Base-by-base conservation (phyloP, 768 basidiomycete genomes). In the Amanita pseudoporphyria region DNA sequence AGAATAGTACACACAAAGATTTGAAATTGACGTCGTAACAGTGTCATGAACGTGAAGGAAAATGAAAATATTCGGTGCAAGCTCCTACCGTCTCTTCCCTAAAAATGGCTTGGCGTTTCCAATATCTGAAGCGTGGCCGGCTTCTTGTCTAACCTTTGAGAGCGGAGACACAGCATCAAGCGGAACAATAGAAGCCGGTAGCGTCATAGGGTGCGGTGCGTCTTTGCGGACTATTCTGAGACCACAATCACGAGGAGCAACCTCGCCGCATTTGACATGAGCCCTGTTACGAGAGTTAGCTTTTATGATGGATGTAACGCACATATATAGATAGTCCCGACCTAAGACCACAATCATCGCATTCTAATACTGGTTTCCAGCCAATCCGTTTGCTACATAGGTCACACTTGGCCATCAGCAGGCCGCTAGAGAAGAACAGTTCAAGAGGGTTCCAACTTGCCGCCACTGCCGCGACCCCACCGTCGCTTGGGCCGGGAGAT, bases 251-350 rank as follows among this genome's bases (percentile, higher is more conserved):
- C 74, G 70, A 9, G 89, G 88, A 10, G 89, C 88, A 40, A 77
- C 58, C 60, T 93, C 89, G 14, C 88, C 89, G 57, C 90, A 93
- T 61, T 89, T 90, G 54, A 87, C 73, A 60, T 93, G 89, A n/a
- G 85, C 77, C 57, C 88, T 87, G 57, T 5, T 45, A 36, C 49
- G 36, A 52, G 50, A 41, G 22, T 24, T 6, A 46, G 14, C n/a
- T n/a, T n/a, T n/a, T n/a, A n/a, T 19, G 32, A 19, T 5, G n/a
- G 6, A 1, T 18, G 33, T 9, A 22, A 13, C 7, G n/a, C 1
- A 16, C 35, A 37, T 22, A 13, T 9, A 24, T 19, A n/a, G 14
- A n/a, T 9, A 24, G 16, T 9, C 31, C 76, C 48, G 50, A 84
- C 80, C 81, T 76, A 57, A 88, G 65, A 22, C 84, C 82, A 64